These are phyloP conservation scores for Trichomonas vaginalis DNA, from an alignment of 208 protist species.

Conservation along the genomic window DNA sequence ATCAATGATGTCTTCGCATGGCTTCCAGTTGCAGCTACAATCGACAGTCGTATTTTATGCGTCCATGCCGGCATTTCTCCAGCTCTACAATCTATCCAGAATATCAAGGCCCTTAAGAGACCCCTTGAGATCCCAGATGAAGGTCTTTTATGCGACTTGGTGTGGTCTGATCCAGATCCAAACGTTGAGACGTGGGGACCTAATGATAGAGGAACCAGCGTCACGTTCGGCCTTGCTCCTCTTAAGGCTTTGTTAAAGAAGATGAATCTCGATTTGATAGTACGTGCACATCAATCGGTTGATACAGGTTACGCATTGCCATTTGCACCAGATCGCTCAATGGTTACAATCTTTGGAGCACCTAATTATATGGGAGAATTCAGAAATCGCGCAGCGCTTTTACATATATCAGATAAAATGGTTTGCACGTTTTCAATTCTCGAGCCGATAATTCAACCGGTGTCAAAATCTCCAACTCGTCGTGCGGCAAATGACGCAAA, in stretches of 20 bases:
- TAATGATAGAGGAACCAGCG: conserved; percentile 92
- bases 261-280: conserved; percentile 78
- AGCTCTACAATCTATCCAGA: conserved; percentile 45
- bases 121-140: conserved; percentile 93
- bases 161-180: conserved; percentile 94
- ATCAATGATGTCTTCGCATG: conserved; percentile 98
- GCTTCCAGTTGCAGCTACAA: conserved; percentile 86
- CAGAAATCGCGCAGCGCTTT: conserved; percentile 94
- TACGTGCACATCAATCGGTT: conserved; percentile 83
- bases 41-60: conserved; percentile 98
- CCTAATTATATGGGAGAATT: conserved; percentile 99
- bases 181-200: conserved; percentile 79
- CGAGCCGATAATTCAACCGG: not conserved
- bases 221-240: conserved; percentile 87
- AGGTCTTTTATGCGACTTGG: conserved; percentile 90
- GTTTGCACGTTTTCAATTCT: conserved; percentile 46
- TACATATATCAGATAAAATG: conserved; percentile 45
- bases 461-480: not conserved
- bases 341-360: conserved; percentile 98
- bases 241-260: conserved; percentile 87
- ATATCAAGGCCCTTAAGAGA: conserved; percentile 78
- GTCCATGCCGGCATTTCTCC: conserved; percentile 52
- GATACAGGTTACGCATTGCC: conserved; percentile 75
- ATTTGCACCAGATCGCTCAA: conserved; percentile 77
- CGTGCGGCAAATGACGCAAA: not conserved